Percentiles rank a stretch among this genome's conserved stretches.
These are phyloP conservation scores for Neophaeococcomyces aloes DNA, from an alignment of 2,329 filamentous ascomycete genomes.

Conservation along the genomic window DNA sequence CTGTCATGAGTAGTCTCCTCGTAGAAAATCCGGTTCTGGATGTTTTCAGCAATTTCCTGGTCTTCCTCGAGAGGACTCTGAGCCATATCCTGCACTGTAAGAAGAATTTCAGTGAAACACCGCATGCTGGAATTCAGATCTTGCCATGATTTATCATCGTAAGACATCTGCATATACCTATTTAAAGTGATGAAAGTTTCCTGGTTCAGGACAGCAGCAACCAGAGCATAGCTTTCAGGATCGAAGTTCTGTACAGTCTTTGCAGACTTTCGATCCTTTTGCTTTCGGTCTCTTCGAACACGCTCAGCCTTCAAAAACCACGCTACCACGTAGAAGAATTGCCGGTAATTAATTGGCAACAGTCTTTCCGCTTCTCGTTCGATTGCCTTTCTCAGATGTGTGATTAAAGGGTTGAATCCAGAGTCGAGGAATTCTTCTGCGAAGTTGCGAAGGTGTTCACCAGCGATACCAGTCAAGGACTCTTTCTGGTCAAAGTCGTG, in stretches of 20 bases:
- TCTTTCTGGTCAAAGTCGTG: constrained; percentile 68
- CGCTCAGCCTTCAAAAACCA: constrained; percentile 91
- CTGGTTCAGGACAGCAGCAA: constrained; percentile 84
- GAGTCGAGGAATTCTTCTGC: constrained; percentile 91
- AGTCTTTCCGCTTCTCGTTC: constrained; percentile 81
- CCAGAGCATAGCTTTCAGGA: constrained; percentile 68
- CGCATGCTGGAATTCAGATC: constrained; percentile 81
- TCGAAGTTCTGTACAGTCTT: constrained; percentile 44
- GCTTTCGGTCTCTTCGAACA: constrained; percentile 53
- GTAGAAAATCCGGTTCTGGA: constrained; percentile 94
- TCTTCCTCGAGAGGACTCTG: constrained; percentile 80
- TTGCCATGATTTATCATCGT: constrained; percentile 77
- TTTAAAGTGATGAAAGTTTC: constrained; percentile 88
- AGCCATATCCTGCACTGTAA: constrained; percentile 88
- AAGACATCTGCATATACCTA: constrained; percentile 64
- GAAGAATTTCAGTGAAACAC: constrained; percentile 86
- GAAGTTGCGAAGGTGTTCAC: constrained; percentile 66
- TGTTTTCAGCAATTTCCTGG: constrained; percentile 95
- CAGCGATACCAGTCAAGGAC: constrained; percentile 61
- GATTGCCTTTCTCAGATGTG: constrained; percentile 75
- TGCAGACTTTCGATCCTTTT: constrained; percentile 40
- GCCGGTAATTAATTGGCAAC: constrained; percentile 62
- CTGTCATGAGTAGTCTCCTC: constrained; percentile 89
- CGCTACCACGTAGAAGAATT: constrained; percentile 83
- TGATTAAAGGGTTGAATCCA: constrained; percentile 85